Evolutionary conservation across 192 early-diverging fungal genomes (phyloP), one percentile per base, ranked within the genome.

Genomic region (Pilaira anomala): DNA sequence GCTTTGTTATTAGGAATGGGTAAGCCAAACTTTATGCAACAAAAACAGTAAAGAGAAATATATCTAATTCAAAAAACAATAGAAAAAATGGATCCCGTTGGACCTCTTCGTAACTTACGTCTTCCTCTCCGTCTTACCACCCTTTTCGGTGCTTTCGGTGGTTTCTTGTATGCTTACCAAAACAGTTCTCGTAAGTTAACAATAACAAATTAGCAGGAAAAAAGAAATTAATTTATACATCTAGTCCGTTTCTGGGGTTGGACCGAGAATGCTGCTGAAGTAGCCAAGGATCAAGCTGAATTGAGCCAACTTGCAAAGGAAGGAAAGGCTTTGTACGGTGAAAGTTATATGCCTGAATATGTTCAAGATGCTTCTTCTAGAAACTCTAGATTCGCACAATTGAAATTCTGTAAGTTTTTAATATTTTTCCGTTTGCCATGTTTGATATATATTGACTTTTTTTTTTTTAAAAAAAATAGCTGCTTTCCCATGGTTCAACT

Each of bases 221-320:
- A 6, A 28, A 12, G 11, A 12, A 51, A 40, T 18, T 46, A 26
- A 39, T 53, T 56, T 45, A 36, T 49, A 9, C 56, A 48, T 53
- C 36, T 69, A 91, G 88, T 88, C 45, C 85, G 95, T 67, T 98
- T 98, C 82, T 94, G 88, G 88, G 96, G 96, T 28, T 88, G 88
- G 79, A 76, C 72, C 22, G 96, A 98, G 75, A 98, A 98, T 75
- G 75, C 74, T 42, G 76, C 81, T 42, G 96, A 98, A 75, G 85
- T 85, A 30, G 80, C 75, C 55, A 85, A 74, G 77, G 84, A 89
- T 76, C 76, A 74, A 22, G 65, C 62, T 21, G 90, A 92, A 77
- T 84, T 88, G 76, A 61, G 54, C 22, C 77, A 82, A 44, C 76
- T 82, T 18, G 71, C 83, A 64, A 82, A 79, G 45, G 75, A 83